Percentiles rank a stretch among this genome's conserved stretches.
Evolutionary conservation across 805 yeast genomes (phyloP).

Genomic region (Ogataea methanolica): DNA sequence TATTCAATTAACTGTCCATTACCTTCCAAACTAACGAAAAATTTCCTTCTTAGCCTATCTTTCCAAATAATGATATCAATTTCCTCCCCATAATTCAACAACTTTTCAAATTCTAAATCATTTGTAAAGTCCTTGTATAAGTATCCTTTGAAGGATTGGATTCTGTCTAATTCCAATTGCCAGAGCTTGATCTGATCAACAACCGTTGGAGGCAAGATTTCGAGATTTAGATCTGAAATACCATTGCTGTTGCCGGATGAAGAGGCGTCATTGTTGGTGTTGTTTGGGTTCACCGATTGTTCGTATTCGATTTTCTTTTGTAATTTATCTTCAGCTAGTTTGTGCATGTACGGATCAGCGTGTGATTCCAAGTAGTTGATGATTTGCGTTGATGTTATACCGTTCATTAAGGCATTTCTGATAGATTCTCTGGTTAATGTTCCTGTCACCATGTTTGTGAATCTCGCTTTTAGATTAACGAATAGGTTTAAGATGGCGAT

Average conservation of each 20-base stretch:
- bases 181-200: conserved; percentile 92
- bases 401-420: conserved; percentile 75
- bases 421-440: conserved; percentile 90
- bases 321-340: conserved; percentile 63
- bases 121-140: conserved; percentile 80
- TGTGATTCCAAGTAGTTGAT: conserved; percentile 84
- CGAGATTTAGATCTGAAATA: conserved; percentile 40
- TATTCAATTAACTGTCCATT: conserved; percentile 86
- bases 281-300: conserved; percentile 33
- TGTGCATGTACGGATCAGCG: conserved; percentile 89
- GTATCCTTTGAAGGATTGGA: conserved; percentile 81
- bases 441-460: conserved; percentile 90
- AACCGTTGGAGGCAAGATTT: conserved; percentile 89
- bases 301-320: conserved; percentile 66
- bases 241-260: too few species aligned
- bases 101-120: conserved; percentile 67
- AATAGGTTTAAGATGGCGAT: conserved; percentile 88
- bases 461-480: conserved; percentile 79
- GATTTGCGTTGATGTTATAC: conserved; percentile 94
- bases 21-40: conserved; percentile 87
- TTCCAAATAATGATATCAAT: conserved; percentile 92
- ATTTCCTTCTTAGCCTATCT: conserved; percentile 60
- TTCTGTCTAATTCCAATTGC: conserved; percentile 95
- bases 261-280: too few species aligned
- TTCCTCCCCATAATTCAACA: conserved; percentile 78